A percentile compares a stretch with the other conserved stretches of the same genome.
Evolutionary conservation across 805 yeast species (phyloP).

Genomic region (Danielia oregonensis): DNA sequence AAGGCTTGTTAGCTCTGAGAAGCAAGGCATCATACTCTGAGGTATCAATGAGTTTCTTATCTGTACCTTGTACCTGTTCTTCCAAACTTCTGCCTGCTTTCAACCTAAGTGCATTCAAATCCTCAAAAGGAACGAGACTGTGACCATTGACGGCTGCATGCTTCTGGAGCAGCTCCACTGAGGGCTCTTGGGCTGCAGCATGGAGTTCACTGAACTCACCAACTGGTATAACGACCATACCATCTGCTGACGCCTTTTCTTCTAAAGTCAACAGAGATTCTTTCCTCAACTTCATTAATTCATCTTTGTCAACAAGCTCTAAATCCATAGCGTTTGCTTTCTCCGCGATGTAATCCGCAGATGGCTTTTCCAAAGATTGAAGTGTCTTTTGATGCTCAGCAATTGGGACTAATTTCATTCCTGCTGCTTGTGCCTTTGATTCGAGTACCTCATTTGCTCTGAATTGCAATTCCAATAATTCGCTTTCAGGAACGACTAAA

Average conservation of each 20-base stretch:
- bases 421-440: conserved; percentile 7
- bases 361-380: conserved; percentile 3
- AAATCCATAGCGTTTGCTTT: conserved; percentile 6
- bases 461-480: conserved; percentile 5
- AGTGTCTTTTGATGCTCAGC: conserved; percentile 6
- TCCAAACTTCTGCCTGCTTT: conserved; percentile 12
- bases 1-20: conserved; percentile 19
- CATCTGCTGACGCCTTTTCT: conserved; percentile 16
- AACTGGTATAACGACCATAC: conserved; percentile 12
- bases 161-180: conserved; percentile 3
- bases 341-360: conserved; percentile 2
- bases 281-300: conserved; percentile 11
- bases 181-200: conserved; percentile 8
- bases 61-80: conserved; percentile 11
- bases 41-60: conserved; percentile 6
- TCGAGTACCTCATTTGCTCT: conserved; percentile 9
- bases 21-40: conserved; percentile 22
- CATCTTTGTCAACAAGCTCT: conserved; percentile 8
- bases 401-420: conserved; percentile 7
- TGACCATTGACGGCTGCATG: background rate
- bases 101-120: conserved; percentile 6
- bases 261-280: conserved; percentile 10
- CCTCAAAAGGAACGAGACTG: conserved; percentile 2
- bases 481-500: conserved; percentile 3
- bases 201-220: conserved; percentile 11